These are phyloP conservation scores for Atkinsonella hypoxylon DNA, from an alignment of 2,329 filamentous ascomycete species.

Conservation along the genomic window DNA sequence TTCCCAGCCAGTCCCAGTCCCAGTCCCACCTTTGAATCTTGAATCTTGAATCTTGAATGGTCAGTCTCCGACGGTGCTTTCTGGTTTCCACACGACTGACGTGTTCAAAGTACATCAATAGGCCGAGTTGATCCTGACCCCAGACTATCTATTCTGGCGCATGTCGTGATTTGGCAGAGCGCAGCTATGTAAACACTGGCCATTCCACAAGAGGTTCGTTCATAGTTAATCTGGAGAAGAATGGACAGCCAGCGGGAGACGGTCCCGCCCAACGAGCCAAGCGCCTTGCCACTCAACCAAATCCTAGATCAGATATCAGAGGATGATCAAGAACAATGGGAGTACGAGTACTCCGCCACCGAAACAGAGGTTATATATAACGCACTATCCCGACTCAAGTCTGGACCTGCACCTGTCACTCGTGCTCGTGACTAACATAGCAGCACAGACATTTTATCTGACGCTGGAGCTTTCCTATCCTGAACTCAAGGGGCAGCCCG, in stretches of 20 bases:
- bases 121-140: too few species aligned
- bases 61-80: too few species aligned
- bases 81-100: too few species aligned
- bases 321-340: conserved; percentile 48
- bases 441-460: conserved; percentile 46
- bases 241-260: conserved; percentile 2
- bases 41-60: too few species aligned
- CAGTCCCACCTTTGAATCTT: too few species aligned
- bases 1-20: too few species aligned
- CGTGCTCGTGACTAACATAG: background rate
- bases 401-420: background rate
- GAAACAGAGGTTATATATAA: conserved; percentile 48
- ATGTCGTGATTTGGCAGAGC: background rate
- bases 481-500: conserved; percentile 38
- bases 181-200: background rate
- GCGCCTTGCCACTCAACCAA: conserved; percentile 17
- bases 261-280: conserved; percentile 12
- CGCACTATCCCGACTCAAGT: too few species aligned
- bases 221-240: background rate
- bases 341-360: conserved; percentile 53
- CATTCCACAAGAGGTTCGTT: background rate
- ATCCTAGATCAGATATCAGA: conserved; percentile 13
- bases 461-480: conserved; percentile 51
- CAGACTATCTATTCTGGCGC: too few species aligned
- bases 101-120: too few species aligned